Conservation (phyloP, 352 stramenopile species). For the Pseudoperonospora humuli region DNA sequence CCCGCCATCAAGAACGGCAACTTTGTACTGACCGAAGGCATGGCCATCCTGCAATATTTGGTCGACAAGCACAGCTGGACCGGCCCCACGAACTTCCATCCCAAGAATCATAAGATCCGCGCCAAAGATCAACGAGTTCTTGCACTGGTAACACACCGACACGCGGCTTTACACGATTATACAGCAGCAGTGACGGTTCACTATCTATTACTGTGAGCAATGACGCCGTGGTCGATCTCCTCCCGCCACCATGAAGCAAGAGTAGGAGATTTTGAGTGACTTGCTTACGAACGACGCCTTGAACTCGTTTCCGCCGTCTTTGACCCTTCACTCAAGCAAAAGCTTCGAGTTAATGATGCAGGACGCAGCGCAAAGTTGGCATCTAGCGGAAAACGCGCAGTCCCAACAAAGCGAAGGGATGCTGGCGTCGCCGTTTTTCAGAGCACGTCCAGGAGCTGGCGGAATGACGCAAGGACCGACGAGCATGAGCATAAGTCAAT, state of each 20-base stretch:
- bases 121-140: slow-evolving; percentile 61
- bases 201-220: slow-evolving; percentile 3
- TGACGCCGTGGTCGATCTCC: not conserved
- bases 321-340: not conserved
- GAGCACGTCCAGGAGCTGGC: too few species aligned
- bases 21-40: slow-evolving; percentile 49
- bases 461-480: too few species aligned
- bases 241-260: slow-evolving; percentile 8
- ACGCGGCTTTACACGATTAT: slow-evolving; percentile 38
- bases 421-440: too few species aligned
- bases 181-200: too few species aligned
- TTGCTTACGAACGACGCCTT: slow-evolving; percentile 47
- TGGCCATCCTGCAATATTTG: slow-evolving; percentile 16
- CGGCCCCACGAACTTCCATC: slow-evolving; percentile 15
- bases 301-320: slow-evolving; percentile 1
- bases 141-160: slow-evolving; percentile 67
- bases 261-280: slow-evolving; percentile 58
- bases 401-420: too few species aligned
- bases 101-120: slow-evolving; percentile 29
- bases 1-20: slow-evolving; percentile 47
- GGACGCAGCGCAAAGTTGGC: too few species aligned
- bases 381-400: too few species aligned
- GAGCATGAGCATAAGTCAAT: too few species aligned
- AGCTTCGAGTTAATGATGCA: not conserved
- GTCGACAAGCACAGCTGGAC: too few species aligned